phyloP scores from a whole-genome alignment of 306 rosid genomes.

The Quercus robur region DNA sequence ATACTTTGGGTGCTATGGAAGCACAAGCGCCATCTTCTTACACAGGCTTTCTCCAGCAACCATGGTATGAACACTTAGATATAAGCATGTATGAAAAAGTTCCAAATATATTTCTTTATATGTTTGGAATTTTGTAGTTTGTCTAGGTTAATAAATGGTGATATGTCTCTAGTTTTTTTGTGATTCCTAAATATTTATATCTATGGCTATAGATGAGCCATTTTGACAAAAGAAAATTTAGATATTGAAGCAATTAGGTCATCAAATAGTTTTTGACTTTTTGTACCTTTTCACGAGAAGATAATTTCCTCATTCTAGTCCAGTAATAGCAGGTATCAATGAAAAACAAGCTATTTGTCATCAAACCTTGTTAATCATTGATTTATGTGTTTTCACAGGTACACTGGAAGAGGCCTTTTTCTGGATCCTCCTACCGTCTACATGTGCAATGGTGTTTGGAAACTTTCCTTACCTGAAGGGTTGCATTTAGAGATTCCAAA shows the following conservation, averaged over 20 bases:
- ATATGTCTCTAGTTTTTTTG: background rate
- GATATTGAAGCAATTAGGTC: background rate
- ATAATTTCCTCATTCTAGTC: background rate
- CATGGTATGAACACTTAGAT: conserved; percentile 55
- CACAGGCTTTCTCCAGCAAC: conserved; percentile 97
- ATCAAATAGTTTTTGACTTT: conserved; percentile 10
- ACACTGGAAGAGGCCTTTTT: conserved; percentile 94
- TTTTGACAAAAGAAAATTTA: background rate
- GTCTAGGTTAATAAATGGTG: background rate
- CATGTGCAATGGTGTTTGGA: conserved; percentile 63
- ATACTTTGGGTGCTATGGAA: conserved; percentile 98
- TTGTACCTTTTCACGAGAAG: background rate
- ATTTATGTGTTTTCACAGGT: conserved; percentile 50
- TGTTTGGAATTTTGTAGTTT: conserved; percentile 10
- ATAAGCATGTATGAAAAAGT: conserved; percentile 1
- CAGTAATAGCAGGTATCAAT: conserved; percentile 3
- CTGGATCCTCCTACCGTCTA: conserved; percentile 84
- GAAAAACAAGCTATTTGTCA: conserved; percentile 14
- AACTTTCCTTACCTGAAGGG: conserved; percentile 69
- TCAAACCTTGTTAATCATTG: conserved; percentile 21
- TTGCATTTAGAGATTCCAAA: conserved; percentile 32
- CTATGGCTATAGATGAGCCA: background rate
- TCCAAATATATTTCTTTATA: background rate
- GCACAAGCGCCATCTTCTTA: conserved; percentile 96
- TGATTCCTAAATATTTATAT: background rate